phyloP scores from a whole-genome alignment of 2,329 filamentous ascomycete species.

The Madurella fahalii region DNA sequence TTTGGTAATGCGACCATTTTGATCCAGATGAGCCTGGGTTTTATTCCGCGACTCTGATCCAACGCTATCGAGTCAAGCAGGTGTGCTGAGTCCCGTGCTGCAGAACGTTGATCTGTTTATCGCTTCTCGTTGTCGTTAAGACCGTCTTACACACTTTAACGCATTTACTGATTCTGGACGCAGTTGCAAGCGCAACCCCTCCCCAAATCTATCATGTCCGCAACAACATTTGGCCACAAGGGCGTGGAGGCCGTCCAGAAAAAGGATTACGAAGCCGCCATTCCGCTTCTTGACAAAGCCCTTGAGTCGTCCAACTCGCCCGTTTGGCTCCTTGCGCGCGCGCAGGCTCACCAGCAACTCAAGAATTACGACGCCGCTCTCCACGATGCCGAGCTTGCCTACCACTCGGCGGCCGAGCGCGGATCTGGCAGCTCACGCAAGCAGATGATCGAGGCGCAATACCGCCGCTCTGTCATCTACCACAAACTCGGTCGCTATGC shows the following conservation, averaged over 20 bases:
- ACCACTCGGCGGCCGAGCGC: constrained; percentile 59
- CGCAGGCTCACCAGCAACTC: constrained; percentile 69
- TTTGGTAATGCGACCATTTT: too few species aligned
- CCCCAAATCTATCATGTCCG: constrained; percentile 41
- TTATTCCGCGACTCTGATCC: too few species aligned
- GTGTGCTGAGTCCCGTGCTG: too few species aligned
- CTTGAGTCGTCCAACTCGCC: constrained; percentile 64
- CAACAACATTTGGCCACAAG: constrained; percentile 46
- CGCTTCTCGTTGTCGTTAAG: too few species aligned
- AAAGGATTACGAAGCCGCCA: constrained; percentile 62
- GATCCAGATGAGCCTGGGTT: too few species aligned
- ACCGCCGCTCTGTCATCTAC: constrained; percentile 71
- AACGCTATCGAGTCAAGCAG: too few species aligned
- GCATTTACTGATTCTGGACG: neutral
- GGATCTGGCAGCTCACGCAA: constrained; percentile 57
- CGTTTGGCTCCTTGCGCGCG: constrained; percentile 75
- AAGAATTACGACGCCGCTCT: constrained; percentile 61
- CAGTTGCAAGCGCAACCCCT: neutral
- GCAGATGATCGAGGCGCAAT: constrained; percentile 74
- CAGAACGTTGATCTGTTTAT: too few species aligned
- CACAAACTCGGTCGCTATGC: constrained; percentile 67
- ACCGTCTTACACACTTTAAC: too few species aligned
- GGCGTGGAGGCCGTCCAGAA: constrained; percentile 63
- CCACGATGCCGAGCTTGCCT: constrained; percentile 63
- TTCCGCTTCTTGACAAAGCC: constrained; percentile 64